Percentiles rank a stretch among this genome's conserved stretches.
These are phyloP conservation scores for Lavandula angustifolia DNA, from an alignment of 257 asterid species.

Conservation along the genomic window DNA sequence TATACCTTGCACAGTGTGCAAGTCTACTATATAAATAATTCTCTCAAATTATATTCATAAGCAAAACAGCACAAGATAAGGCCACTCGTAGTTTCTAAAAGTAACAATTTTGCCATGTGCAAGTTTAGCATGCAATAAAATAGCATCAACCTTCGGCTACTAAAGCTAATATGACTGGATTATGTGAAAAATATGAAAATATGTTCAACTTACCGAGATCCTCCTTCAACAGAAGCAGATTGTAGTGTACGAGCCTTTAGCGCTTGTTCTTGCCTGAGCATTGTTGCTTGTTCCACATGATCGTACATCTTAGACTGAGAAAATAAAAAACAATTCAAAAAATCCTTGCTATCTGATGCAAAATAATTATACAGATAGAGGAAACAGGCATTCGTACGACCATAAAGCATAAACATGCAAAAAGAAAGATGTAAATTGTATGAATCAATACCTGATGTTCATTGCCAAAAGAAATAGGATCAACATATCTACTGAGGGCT, in stretches of 20 bases:
- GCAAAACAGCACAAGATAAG: conserved; percentile 21
- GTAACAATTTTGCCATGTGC: conserved; percentile 20
- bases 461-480: conserved; percentile 57
- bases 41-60: conserved; percentile 31
- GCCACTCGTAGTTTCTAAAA: conserved; percentile 24
- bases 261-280: conserved; percentile 67
- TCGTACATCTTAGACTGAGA: conserved; percentile 76
- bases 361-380: not conserved
- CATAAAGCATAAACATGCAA: conserved; percentile 12
- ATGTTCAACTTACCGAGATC: conserved; percentile 63
- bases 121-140: conserved; percentile 18
- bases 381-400: not conserved
- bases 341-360: conserved; percentile 16
- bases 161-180: conserved; percentile 18
- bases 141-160: conserved; percentile 21
- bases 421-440: conserved; percentile 21
- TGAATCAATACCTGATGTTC: conserved; percentile 72
- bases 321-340: conserved; percentile 12
- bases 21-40: conserved; percentile 34
- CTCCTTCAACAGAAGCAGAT: conserved; percentile 74
- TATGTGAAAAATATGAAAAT: conserved; percentile 9
- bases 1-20: conserved; percentile 44
- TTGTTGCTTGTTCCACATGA: conserved; percentile 64
- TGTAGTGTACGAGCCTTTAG: conserved; percentile 76
- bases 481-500: conserved; percentile 65